Base-by-base conservation (phyloP, 2,329 filamentous ascomycete species). In the Xylariales sp. region DNA sequence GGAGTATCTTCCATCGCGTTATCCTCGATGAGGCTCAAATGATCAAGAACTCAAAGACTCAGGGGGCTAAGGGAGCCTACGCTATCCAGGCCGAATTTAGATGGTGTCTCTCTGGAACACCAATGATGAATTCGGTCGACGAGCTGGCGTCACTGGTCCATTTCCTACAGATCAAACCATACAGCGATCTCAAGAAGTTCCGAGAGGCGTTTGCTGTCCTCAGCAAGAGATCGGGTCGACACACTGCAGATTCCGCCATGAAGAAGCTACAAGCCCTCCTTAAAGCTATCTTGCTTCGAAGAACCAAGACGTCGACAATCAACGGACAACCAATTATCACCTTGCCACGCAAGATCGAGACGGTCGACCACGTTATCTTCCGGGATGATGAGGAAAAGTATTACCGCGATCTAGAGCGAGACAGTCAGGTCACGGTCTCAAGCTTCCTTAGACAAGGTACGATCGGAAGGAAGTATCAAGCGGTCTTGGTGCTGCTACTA, bases 101-200 rank as follows among this genome's bases (percentile, higher is more conserved):
- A 35, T 82, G 86, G 67, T 88, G 84, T 55, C 75, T 91, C 60
- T 88, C 83, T 3, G 87, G 87, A 19, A 93, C 87, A 0, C 87
- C 87, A 0, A 89, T 91, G 84, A 93, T 93, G 84, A 95, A 95
- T 52, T 80, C 74, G 10, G 79, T 91, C 3, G 70, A 77, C 18
- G 90, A 96, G 53, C 69, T 95, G 3, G 89, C 78, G 54, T 86
- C 88, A 1, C 65, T 95, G 15, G 70, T 95, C 32, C 75, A 78
- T 3, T 96, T 95, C 54, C 70, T 95, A 12, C 71, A 74, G 3
- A 90, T 94, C 55, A 74, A 74, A 45, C 88, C 88, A 2, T 95
- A 93, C 60, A 78, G 76, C 51, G 69, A 76, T 11, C 76, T 75
- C 65, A 65, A 75, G 1, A 65, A 67, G 16, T 95, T 94, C 59